phyloP scores from a whole-genome alignment of 2,329 filamentous ascomycete genomes.

The Fusarium illudens region DNA sequence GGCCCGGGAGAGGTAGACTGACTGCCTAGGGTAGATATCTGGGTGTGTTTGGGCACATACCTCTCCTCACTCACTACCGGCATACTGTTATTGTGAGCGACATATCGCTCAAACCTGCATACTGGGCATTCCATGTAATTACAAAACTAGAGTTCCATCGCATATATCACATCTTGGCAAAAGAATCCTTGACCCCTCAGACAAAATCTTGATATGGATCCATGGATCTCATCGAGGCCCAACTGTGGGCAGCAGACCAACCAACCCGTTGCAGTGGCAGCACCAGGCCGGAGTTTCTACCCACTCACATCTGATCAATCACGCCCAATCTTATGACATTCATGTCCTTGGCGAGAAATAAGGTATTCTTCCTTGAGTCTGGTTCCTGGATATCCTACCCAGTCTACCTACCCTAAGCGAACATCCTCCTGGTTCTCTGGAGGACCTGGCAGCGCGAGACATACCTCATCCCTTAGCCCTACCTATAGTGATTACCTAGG shows the following conservation, averaged over 20 bases:
- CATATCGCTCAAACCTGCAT: not conserved
- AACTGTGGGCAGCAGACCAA: not conserved
- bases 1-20: not conserved
- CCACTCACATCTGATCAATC: not conserved
- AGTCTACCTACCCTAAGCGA: not conserved
- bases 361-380: not conserved
- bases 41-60: not conserved
- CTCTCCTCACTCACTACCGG: not conserved
- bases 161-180: not conserved
- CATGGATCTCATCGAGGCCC: not conserved
- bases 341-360: not conserved
- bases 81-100: not conserved
- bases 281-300: not conserved
- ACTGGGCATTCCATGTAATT: not conserved
- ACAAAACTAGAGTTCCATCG: not conserved
- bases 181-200: not conserved
- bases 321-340: not conserved
- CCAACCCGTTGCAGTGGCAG: too few species aligned
- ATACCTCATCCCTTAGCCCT: too few species aligned
- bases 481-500: too few species aligned
- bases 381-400: not conserved
- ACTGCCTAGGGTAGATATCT: not conserved
- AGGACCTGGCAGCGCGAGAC: too few species aligned
- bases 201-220: not conserved
- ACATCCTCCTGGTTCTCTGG: too few species aligned